A percentile compares a stretch with the other conserved stretches of the same genome.
phyloP scores from a whole-genome alignment of 2,329 filamentous ascomycete genomes.

The Pestalotiopsis sp. region DNA sequence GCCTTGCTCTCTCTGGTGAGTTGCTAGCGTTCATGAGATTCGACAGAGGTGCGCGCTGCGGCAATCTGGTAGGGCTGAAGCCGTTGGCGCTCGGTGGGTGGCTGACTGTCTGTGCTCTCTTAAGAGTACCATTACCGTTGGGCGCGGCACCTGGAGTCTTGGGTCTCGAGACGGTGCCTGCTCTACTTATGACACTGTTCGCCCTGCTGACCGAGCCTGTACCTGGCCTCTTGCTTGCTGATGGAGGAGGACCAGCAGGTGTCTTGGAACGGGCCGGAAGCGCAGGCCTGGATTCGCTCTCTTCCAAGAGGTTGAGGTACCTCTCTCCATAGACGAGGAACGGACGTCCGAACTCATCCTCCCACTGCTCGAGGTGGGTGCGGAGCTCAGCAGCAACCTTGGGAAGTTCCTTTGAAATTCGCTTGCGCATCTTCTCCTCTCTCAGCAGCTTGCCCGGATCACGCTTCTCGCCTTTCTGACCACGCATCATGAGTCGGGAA shows the following conservation, averaged over 20 bases:
- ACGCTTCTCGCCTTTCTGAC: conserved; percentile 89
- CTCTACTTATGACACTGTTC: conserved; percentile 39
- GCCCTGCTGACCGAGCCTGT: conserved; percentile 35
- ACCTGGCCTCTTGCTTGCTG: conserved; percentile 36
- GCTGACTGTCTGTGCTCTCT: conserved; percentile 17
- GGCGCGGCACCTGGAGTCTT: conserved; percentile 58
- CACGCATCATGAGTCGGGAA: conserved; percentile 87
- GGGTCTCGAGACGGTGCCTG: conserved; percentile 39
- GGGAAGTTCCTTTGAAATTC: conserved; percentile 92
- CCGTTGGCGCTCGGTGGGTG: conserved; percentile 31
- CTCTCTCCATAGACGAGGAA: conserved; percentile 92
- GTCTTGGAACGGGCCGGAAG: conserved; percentile 75
- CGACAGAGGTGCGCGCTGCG: conserved; percentile 69
- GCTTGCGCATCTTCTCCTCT: conserved; percentile 98
- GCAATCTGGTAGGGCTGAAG: conserved; percentile 69
- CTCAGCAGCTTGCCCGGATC: conserved; percentile 91
- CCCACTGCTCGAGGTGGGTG: conserved; percentile 82
- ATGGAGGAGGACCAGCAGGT: conserved; percentile 63
- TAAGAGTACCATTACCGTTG: conserved; percentile 30
- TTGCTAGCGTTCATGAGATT: conserved; percentile 73
- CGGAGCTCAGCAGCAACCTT: conserved; percentile 86
- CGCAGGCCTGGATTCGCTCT: conserved; percentile 58
- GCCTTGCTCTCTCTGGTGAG: conserved; percentile 73
- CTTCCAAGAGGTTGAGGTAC: conserved; percentile 84
- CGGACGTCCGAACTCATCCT: conserved; percentile 90